These are phyloP conservation scores for Brettanomyces anomalus DNA, from an alignment of 805 yeast genomes.

Conservation along the genomic window DNA sequence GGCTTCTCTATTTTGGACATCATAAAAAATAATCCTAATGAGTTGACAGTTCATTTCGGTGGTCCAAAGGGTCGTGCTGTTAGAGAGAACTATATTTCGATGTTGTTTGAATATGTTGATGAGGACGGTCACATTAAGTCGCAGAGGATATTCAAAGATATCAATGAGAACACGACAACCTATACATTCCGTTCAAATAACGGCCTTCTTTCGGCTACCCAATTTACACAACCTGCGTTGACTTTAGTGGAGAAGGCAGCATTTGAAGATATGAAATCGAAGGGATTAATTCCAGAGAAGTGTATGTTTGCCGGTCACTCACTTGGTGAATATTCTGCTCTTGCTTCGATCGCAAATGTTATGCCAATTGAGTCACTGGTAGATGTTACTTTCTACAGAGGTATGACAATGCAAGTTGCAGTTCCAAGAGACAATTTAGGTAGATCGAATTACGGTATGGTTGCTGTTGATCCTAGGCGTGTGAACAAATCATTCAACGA, in stretches of 20 bases:
- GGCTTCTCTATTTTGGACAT: constrained; percentile 96
- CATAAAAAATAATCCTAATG: constrained; percentile 92
- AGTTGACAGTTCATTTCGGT: constrained; percentile 92
- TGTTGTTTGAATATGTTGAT: constrained; percentile 95
- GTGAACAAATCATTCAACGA: constrained; percentile 83
- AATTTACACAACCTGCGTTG: constrained; percentile 98
- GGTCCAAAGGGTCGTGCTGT: constrained; percentile 95
- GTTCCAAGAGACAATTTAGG: constrained; percentile 95
- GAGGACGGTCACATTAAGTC: constrained; percentile 75
- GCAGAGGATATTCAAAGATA: constrained; percentile 93
- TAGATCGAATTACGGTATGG: constrained; percentile 98
- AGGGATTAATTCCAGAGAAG: constrained; percentile 90
- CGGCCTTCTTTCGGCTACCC: constrained; percentile 95
- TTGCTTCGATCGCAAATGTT: constrained; percentile 94
- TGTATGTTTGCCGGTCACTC: constrained; percentile 99
- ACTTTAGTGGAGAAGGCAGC: constrained; percentile 99
- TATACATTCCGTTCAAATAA: constrained; percentile 87
- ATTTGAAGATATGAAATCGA: constrained; percentile 92
- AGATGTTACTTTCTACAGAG: constrained; percentile 98
- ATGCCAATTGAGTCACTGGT: constrained; percentile 97
- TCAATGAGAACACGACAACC: constrained; percentile 71
- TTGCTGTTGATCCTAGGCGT: constrained; percentile 96
- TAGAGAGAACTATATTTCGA: constrained; percentile 87
- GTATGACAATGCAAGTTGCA: constrained; percentile 99
- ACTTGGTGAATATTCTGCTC: constrained; percentile 96